These are phyloP conservation scores for Scedosporium boydii DNA, from an alignment of 2,329 filamentous ascomycete species.

Conservation along the genomic window DNA sequence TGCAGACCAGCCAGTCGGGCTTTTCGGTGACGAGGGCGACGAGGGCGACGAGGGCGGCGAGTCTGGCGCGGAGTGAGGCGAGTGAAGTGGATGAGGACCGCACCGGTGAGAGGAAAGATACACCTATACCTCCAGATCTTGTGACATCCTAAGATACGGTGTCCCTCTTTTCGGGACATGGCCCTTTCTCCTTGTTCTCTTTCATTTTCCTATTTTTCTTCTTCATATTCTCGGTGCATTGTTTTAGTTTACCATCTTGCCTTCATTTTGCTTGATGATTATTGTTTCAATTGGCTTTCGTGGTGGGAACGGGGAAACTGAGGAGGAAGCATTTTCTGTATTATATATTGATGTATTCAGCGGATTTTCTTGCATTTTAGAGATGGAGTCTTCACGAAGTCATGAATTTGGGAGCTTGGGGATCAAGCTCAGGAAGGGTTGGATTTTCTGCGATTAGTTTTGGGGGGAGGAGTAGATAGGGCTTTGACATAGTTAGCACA, in stretches of 20 bases:
- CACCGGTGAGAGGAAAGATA: neutral
- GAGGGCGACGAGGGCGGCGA: constrained; percentile 1
- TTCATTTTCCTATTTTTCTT: neutral
- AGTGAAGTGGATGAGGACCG: neutral
- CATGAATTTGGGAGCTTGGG: neutral
- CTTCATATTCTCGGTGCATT: neutral
- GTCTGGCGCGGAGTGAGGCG: neutral
- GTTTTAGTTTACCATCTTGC: neutral
- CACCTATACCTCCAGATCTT: constrained; percentile 3
- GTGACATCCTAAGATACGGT: neutral
- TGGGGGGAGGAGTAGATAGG: neutral
- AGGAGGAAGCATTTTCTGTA: neutral
- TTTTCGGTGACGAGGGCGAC: neutral
- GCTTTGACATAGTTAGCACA: neutral
- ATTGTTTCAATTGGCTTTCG: neutral
- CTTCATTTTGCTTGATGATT: neutral
- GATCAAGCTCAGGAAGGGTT: neutral
- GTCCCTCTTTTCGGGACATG: no score
- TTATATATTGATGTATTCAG: neutral
- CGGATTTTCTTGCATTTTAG: constrained; percentile 1
- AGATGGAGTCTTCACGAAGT: constrained; percentile 2
- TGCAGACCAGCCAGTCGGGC: neutral
- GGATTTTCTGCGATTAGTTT: neutral
- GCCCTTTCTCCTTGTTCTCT: neutral
- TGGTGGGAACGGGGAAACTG: neutral